Evolutionary conservation across 2,329 filamentous ascomycete genomes (phyloP).

Genomic region (Talaromyces albobiverticillius): DNA sequence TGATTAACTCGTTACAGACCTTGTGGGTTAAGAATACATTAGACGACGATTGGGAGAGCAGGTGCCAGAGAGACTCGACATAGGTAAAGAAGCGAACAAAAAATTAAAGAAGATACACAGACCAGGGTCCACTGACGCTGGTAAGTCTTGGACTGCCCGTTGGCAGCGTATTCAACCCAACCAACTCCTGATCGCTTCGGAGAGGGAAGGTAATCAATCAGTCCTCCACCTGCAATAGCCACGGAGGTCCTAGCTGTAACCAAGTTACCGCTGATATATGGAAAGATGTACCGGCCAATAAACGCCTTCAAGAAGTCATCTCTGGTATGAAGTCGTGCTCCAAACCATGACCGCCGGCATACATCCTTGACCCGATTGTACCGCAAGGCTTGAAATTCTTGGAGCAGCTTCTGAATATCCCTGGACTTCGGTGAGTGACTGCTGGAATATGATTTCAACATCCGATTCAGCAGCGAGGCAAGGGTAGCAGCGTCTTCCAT

Average conservation of each 20-base stretch:
- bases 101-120: too few species aligned
- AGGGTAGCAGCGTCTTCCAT: slow-evolving; percentile 39
- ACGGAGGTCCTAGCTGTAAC: slow-evolving; percentile 2
- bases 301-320: slow-evolving; percentile 19
- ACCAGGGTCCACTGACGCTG: too few species aligned
- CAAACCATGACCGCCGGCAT: slow-evolving; percentile 16
- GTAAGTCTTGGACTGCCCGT: too few species aligned
- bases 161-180: too few species aligned
- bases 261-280: slow-evolving; percentile 16
- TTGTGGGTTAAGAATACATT: too few species aligned
- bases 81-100: too few species aligned
- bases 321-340: slow-evolving; percentile 20
- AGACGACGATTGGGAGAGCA: too few species aligned
- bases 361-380: slow-evolving; percentile 18
- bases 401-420: slow-evolving; percentile 5
- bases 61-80: too few species aligned
- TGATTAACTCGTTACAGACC: too few species aligned
- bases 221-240: too few species aligned
- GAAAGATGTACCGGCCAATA: slow-evolving; percentile 20
- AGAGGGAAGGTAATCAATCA: too few species aligned
- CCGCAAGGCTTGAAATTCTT: slow-evolving; percentile 14
- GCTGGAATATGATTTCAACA: neutral
- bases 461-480: slow-evolving; percentile 27
- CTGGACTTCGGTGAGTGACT: slow-evolving; percentile 3
- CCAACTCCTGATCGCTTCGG: too few species aligned